Evolutionary conservation across 768 basidiomycete genomes (phyloP).

Genomic region (Lactarius pseudohatsudake): DNA sequence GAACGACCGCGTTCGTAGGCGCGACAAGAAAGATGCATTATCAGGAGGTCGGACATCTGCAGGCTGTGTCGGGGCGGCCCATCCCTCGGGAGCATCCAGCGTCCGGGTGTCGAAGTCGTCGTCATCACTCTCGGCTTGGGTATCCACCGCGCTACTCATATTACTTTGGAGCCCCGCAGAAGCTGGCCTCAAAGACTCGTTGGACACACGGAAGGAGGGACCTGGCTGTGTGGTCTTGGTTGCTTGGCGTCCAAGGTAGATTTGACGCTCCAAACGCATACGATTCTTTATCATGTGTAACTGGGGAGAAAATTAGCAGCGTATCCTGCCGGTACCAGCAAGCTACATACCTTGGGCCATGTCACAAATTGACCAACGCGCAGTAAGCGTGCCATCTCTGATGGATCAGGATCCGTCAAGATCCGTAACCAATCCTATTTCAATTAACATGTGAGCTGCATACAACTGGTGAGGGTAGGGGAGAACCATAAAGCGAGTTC

Average conservation of each 20-base stretch:
- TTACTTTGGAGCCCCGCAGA: constrained; percentile 9
- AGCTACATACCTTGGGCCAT: constrained; percentile 83
- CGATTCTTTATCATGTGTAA: constrained; percentile 94
- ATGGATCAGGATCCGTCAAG: constrained; percentile 77
- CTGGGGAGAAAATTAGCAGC: constrained; percentile 40
- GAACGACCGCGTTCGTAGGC: constrained; percentile 29
- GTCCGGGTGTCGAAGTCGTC: constrained; percentile 29
- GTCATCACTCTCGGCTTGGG: constrained; percentile 26
- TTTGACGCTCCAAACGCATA: constrained; percentile 79
- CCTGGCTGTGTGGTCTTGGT: constrained; percentile 56
- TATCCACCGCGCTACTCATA: constrained; percentile 21
- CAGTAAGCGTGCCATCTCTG: constrained; percentile 84
- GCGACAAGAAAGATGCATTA: constrained; percentile 22
- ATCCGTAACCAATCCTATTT: constrained; percentile 40
- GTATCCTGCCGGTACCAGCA: background rate
- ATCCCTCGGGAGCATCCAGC: constrained; percentile 15
- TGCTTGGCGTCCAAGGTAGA: constrained; percentile 72
- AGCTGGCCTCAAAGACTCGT: constrained; percentile 7
- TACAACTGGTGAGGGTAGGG: constrained; percentile 12
- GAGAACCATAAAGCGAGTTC: constrained; percentile 67
- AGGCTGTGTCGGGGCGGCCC: constrained; percentile 13
- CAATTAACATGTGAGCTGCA: background rate
- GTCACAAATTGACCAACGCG: constrained; percentile 84
- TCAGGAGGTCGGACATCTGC: constrained; percentile 1
- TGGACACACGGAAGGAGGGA: constrained; percentile 28